Conservation (phyloP, 2,329 filamentous ascomycete species). For the Karstenula rhodostoma region DNA sequence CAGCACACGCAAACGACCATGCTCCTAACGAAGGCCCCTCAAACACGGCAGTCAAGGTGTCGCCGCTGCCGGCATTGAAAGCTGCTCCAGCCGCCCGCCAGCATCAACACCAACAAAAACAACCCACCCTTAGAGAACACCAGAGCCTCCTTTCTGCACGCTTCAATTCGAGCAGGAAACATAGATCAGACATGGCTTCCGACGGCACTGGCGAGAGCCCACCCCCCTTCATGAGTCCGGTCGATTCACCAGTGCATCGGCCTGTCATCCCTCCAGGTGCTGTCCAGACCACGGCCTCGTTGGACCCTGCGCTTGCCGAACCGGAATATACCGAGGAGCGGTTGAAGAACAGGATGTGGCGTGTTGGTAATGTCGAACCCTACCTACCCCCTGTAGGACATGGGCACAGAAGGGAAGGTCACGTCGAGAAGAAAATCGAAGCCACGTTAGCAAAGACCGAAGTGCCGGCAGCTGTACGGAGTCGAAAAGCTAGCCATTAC, state of each 20-base stretch:
- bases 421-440: slow-evolving; percentile 69
- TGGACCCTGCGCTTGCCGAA: slow-evolving; percentile 41
- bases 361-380: slow-evolving; percentile 57
- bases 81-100: slow-evolving; percentile 42
- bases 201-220: slow-evolving; percentile 38
- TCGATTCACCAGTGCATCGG: slow-evolving; percentile 46
- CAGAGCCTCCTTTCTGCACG: slow-evolving; percentile 42
- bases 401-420: slow-evolving; percentile 54
- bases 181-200: slow-evolving; percentile 28
- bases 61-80: slow-evolving; percentile 43
- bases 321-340: slow-evolving; percentile 47
- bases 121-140: slow-evolving; percentile 38
- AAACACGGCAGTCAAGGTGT: slow-evolving; percentile 40
- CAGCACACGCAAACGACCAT: slow-evolving; percentile 33
- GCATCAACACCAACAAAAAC: slow-evolving; percentile 35
- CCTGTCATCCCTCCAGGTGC: slow-evolving; percentile 39
- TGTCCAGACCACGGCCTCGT: slow-evolving; percentile 28
- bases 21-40: slow-evolving; percentile 34
- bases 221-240: slow-evolving; percentile 49
- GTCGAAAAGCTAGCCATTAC: slow-evolving; percentile 72
- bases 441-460: slow-evolving; percentile 68
- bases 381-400: slow-evolving; percentile 49
- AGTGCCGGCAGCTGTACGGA: slow-evolving; percentile 62
- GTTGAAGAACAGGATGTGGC: slow-evolving; percentile 58
- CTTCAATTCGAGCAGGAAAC: slow-evolving; percentile 38